phyloP scores from a whole-genome alignment of 176 grass and related monocot species.

The Alloteropsis semialata region DNA sequence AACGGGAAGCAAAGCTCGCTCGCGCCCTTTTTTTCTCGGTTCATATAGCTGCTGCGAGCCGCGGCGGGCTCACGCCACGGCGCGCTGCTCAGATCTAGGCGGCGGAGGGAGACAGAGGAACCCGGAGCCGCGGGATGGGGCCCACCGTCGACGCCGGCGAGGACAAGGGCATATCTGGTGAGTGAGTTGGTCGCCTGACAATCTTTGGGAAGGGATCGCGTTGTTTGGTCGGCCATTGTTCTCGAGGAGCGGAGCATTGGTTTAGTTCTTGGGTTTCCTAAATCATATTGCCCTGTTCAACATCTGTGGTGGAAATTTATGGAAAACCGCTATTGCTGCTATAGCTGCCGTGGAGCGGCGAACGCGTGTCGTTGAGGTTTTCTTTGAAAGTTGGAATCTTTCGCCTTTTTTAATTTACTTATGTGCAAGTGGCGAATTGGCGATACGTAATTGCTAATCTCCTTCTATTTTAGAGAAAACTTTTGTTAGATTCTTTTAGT shows the following conservation, averaged over 20 bases:
- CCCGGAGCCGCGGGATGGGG: constrained; percentile 37
- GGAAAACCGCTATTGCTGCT: not conserved
- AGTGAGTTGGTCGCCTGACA: not conserved
- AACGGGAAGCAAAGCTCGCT: constrained; percentile 13
- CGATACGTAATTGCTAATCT: not conserved
- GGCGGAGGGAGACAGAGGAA: not conserved
- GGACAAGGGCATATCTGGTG: constrained; percentile 55
- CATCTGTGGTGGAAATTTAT: not conserved
- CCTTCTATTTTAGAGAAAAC: not conserved
- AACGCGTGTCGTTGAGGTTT: constrained; percentile 22
- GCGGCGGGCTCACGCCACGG: not conserved
- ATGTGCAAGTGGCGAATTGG: not conserved
- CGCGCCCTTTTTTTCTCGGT: constrained; percentile 6
- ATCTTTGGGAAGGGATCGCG: not conserved
- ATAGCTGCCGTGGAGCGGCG: not conserved
- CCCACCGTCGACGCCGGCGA: constrained; percentile 20
- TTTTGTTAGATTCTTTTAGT: not conserved
- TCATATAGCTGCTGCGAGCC: constrained; percentile 14
- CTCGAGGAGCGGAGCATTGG: not conserved
- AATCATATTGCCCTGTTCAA: not conserved
- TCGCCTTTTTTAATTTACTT: not conserved
- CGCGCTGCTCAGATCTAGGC: constrained; percentile 38
- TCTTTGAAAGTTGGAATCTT: constrained; percentile 24
- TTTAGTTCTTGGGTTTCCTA: not conserved
- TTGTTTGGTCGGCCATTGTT: constrained; percentile 16